Evolutionary conservation across 257 asterid genomes (phyloP), one percentile per base, ranked within the genome.

Genomic region (Agastache rugosa): DNA sequence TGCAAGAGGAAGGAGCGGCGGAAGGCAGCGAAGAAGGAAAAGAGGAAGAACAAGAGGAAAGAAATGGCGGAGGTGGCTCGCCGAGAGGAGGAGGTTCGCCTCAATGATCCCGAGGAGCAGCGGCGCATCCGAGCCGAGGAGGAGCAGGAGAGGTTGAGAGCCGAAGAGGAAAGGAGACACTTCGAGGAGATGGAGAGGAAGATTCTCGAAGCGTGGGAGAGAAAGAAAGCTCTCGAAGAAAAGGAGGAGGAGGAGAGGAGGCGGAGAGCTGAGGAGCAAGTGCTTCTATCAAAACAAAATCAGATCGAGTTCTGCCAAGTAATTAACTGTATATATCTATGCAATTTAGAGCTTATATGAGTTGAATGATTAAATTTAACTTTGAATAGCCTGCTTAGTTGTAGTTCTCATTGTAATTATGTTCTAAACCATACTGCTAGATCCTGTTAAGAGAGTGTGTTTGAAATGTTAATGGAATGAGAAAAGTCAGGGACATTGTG

Each of bases 111-210:
- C 4, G 87, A 83, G 77, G 95, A 89, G 90, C 96, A 68, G 83
- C 81, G 67, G 73, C 82, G 90, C 65, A 81, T 90, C 74, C 92
- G 80, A 78, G 78, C 83, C 19, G 97, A 89, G 78, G 96, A 90
- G 83, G 97, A 87, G 87, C 77, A 44, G 76, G 99, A 94, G 73
- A 86, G 82, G 64, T 85, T 81, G 83, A 81, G 96, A 67, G 69
- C 63, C 39, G 99, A 90, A 80, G 84, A 73, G 68, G 97, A 87
- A 27, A 79, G 87, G 80, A 78, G 51, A 44, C 93, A 85, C 83
- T 94, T 92, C 73, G 96, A 92, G 88, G 97, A 86, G 83, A 87
- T 83, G 77, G 99, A 92, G 81, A 86, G 84, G 82, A 74, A 78
- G 72, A 89, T 94, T 67, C 81, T 85, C 66, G 93, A 90, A 82